These are phyloP conservation scores for Boletus rex-veris DNA, from an alignment of 768 basidiomycete species.

Conservation along the genomic window DNA sequence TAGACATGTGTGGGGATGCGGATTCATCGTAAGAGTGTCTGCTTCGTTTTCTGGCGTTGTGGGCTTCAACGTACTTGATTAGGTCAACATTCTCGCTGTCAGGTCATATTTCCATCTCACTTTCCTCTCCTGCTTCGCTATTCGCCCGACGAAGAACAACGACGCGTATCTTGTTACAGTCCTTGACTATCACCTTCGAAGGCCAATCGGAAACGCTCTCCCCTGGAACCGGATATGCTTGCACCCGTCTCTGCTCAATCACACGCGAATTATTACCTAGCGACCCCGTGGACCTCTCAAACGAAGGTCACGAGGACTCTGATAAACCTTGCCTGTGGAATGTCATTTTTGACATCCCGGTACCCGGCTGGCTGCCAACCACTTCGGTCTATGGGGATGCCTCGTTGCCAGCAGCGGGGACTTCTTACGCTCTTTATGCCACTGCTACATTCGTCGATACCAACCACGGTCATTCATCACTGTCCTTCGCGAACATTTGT, in stretches of 20 bases:
- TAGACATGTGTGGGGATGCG: constrained; percentile 71
- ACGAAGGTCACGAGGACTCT: constrained; percentile 60
- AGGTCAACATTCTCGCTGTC: constrained; percentile 88
- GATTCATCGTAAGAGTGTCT: constrained; percentile 53
- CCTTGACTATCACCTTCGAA: constrained; percentile 75
- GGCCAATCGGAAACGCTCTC: constrained; percentile 78
- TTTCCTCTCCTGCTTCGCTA: constrained; percentile 55
- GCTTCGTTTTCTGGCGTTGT: constrained; percentile 1
- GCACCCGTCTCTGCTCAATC: constrained; percentile 63
- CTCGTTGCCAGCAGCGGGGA: constrained; percentile 46
- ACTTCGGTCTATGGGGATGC: constrained; percentile 47
- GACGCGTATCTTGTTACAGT: constrained; percentile 56
- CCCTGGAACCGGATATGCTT: constrained; percentile 60
- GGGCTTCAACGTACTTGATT: constrained; percentile 8
- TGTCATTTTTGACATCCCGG: constrained; percentile 71
- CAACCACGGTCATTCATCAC: constrained; percentile 41
- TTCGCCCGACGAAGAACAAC: constrained; percentile 50
- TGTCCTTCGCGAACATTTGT: constrained; percentile 54
- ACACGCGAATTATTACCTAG: constrained; percentile 53
- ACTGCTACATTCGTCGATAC: constrained; percentile 54
- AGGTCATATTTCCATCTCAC: constrained; percentile 67
- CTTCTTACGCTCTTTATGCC: constrained; percentile 64
- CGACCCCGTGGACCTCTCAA: constrained; percentile 57
- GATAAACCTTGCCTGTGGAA: constrained; percentile 62
- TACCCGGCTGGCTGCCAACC: constrained; percentile 90